Percentiles rank a stretch among this genome's conserved stretches.
Evolutionary conservation across 169 alveolate genomes (phyloP).

Genomic region (Cytauxzoon felis): DNA sequence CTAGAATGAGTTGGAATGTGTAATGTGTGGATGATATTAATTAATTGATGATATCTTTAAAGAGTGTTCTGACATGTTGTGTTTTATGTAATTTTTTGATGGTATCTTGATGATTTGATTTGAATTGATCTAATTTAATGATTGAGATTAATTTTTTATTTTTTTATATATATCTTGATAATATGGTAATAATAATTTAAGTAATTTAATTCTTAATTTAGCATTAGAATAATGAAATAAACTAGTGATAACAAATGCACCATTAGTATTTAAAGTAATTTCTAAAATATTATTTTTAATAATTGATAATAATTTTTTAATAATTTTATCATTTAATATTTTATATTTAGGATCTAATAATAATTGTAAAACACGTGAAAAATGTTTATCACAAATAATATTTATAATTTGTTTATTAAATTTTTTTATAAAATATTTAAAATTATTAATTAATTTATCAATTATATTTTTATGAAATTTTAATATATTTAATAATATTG

Average conservation of each 20-base stretch:
- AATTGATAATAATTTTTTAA: constrained; percentile 7
- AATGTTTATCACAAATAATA: constrained; percentile 39
- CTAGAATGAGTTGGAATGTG: too few relatives aligned
- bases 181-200: constrained; percentile 23
- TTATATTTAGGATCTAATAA: constrained; percentile 49
- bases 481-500: constrained; percentile 27
- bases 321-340: constrained; percentile 29
- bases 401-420: constrained; percentile 4
- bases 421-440: constrained; percentile 24
- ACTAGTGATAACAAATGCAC: constrained; percentile 30
- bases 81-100: constrained; percentile 16
- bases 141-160: constrained; percentile 23
- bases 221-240: constrained; percentile 2
- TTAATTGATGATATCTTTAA: constrained; percentile 40
- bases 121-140: constrained; percentile 28
- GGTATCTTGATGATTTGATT: constrained; percentile 19
- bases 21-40: too few relatives aligned
- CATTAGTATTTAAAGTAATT: constrained; percentile 19
- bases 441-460: constrained; percentile 4
- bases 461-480: constrained; percentile 36
- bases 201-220: neutral
- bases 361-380: constrained; percentile 50
- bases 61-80: constrained; percentile 34
- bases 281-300: constrained; percentile 8
- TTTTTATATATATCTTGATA: constrained; percentile 1